Percentiles rank a stretch among this genome's conserved stretches.
These are phyloP conservation scores for Teratosphaeriaceae sp. DNA, from an alignment of 2,329 filamentous ascomycete species.

Conservation along the genomic window DNA sequence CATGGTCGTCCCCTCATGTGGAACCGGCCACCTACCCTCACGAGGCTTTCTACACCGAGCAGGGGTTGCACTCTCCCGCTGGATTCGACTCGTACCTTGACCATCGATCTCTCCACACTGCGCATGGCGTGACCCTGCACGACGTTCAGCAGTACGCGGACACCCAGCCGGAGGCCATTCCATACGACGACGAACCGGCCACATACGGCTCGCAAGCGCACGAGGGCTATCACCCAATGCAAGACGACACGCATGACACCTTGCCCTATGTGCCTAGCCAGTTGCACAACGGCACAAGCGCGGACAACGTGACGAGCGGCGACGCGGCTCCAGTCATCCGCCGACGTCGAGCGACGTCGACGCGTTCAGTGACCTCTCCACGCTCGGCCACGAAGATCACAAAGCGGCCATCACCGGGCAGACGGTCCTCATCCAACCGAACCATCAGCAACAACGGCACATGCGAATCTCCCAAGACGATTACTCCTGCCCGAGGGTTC, in stretches of 20 bases:
- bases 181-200: constrained; percentile 8
- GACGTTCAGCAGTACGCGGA: constrained; percentile 20
- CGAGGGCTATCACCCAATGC: constrained; percentile 21
- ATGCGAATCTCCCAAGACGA: not conserved
- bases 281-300: not conserved
- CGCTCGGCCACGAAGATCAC: constrained; percentile 7
- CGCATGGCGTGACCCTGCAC: constrained; percentile 16
- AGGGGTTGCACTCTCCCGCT: not conserved
- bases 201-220: constrained; percentile 11
- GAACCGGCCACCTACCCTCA: not conserved
- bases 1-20: constrained; percentile 7
- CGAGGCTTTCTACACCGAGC: constrained; percentile 1
- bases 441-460: constrained; percentile 1
- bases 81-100: not conserved
- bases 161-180: constrained; percentile 7
- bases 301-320: not conserved
- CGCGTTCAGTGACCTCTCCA: constrained; percentile 3
- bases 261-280: not conserved
- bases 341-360: constrained; percentile 12
- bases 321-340: constrained; percentile 12
- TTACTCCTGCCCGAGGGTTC: constrained; percentile 42
- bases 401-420: constrained; percentile 11
- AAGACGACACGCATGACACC: not conserved
- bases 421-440: constrained; percentile 8
- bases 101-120: not conserved